phyloP scores from a whole-genome alignment of 768 basidiomycete species.

The Porphyrellus cyaneotinctus region DNA sequence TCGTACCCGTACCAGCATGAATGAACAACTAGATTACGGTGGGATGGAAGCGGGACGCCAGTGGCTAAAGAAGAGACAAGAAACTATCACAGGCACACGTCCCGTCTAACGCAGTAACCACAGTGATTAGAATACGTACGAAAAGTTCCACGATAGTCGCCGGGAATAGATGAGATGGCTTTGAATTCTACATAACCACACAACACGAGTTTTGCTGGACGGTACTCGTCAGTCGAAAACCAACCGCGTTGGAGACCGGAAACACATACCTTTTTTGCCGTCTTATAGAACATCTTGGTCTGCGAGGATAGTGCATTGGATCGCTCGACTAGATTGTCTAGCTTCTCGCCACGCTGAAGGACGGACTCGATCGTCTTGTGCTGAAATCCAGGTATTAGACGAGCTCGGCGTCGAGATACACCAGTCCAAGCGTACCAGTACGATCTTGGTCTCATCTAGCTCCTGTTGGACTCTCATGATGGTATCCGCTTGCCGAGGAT shows the following conservation, averaged over 20 bases:
- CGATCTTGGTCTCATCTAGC: slow-evolving; percentile 98
- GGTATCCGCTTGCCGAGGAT: slow-evolving; percentile 93
- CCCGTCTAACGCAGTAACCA: slow-evolving; percentile 4
- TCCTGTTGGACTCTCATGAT: slow-evolving; percentile 99
- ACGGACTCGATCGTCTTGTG: slow-evolving; percentile 99
- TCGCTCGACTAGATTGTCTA: slow-evolving; percentile 92
- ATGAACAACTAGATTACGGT: neutral
- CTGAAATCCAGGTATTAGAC: slow-evolving; percentile 38
- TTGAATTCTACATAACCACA: slow-evolving; percentile 61
- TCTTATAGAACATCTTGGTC: slow-evolving; percentile 99
- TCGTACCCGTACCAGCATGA: neutral
- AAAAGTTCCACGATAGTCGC: slow-evolving; percentile 16
- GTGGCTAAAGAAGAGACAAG: slow-evolving; percentile 3
- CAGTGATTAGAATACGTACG: slow-evolving; percentile 19
- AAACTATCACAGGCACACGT: slow-evolving; percentile 5
- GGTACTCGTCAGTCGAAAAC: slow-evolving; percentile 6
- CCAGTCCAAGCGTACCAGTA: slow-evolving; percentile 59
- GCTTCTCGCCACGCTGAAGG: slow-evolving; percentile 91
- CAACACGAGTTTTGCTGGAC: slow-evolving; percentile 95
- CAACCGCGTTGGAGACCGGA: neutral
- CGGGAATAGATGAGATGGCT: slow-evolving; percentile 11
- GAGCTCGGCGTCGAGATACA: neutral
- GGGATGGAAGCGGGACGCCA: neutral
- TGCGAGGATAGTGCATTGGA: slow-evolving; percentile 84
- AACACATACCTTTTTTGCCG: slow-evolving; percentile 86